Percentiles rank a stretch among this genome's conserved stretches.
phyloP scores from a whole-genome alignment of 2,329 filamentous ascomycete genomes.

The Fusarium concolor region DNA sequence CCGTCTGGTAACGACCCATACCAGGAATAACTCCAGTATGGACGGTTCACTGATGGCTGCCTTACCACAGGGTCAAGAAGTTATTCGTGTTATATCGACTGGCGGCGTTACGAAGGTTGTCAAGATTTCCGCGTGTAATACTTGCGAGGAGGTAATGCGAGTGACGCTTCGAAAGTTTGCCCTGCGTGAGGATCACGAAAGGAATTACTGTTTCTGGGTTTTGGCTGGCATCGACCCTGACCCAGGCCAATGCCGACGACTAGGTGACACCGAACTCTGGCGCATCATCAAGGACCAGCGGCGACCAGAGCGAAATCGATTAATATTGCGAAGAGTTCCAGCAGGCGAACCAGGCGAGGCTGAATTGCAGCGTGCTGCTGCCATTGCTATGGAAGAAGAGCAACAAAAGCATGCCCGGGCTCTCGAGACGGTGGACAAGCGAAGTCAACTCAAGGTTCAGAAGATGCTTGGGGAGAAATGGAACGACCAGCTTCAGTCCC shows the following conservation, averaged over 20 bases:
- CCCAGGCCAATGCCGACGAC: constrained; percentile 80
- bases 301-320: constrained; percentile 85
- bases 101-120: constrained; percentile 93
- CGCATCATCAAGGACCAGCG: constrained; percentile 89
- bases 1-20: constrained; percentile 74
- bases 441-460: constrained; percentile 88
- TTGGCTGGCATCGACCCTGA: constrained; percentile 87
- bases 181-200: constrained; percentile 88
- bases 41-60: constrained; percentile 89
- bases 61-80: constrained; percentile 84
- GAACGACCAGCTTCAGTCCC: constrained; percentile 82
- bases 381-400: constrained; percentile 88
- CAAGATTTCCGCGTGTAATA: constrained; percentile 91
- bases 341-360: constrained; percentile 88
- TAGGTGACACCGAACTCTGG: constrained; percentile 89
- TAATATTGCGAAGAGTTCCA: constrained; percentile 94
- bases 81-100: constrained; percentile 93
- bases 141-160: constrained; percentile 91
- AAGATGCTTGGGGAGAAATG: constrained; percentile 90
- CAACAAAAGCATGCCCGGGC: constrained; percentile 76
- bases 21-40: constrained; percentile 83
- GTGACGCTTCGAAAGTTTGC: constrained; percentile 89
- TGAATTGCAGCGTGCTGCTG: constrained; percentile 87
- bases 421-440: constrained; percentile 73
- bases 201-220: constrained; percentile 97